phyloP scores from a whole-genome alignment of 331 rosid species.

The Quercus phellos region DNA sequence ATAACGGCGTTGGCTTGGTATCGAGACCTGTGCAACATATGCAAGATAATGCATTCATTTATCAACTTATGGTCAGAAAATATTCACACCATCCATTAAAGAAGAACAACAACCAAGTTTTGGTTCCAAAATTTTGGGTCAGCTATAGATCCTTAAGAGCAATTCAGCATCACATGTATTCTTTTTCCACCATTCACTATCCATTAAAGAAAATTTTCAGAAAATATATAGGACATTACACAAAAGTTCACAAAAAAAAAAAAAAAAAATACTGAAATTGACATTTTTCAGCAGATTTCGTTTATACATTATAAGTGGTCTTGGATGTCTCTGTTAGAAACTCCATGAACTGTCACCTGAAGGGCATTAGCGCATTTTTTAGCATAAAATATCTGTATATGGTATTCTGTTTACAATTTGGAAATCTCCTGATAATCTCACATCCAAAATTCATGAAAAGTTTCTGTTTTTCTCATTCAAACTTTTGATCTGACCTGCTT shows the following conservation, averaged over 20 bases:
- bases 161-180: too few species aligned
- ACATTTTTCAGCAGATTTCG: neutral
- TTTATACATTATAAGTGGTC: too few species aligned
- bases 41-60: slow-evolving; percentile 6
- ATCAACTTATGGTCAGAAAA: neutral
- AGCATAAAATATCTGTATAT: neutral
- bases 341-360: too few species aligned
- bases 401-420: neutral
- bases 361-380: neutral
- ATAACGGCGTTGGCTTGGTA: slow-evolving; percentile 96
- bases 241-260: neutral
- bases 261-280: neutral
- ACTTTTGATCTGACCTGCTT: neutral
- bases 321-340: too few species aligned
- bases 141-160: too few species aligned
- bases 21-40: slow-evolving; percentile 68
- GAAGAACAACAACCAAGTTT: neutral
- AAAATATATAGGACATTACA: neutral
- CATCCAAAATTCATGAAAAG: neutral
- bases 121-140: too few species aligned
- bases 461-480: neutral
- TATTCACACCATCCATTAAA: neutral
- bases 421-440: neutral
- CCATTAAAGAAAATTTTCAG: neutral
- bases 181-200: neutral